Conservation (phyloP, 306 rosid genomes). For the Pyrus communis region DNA sequence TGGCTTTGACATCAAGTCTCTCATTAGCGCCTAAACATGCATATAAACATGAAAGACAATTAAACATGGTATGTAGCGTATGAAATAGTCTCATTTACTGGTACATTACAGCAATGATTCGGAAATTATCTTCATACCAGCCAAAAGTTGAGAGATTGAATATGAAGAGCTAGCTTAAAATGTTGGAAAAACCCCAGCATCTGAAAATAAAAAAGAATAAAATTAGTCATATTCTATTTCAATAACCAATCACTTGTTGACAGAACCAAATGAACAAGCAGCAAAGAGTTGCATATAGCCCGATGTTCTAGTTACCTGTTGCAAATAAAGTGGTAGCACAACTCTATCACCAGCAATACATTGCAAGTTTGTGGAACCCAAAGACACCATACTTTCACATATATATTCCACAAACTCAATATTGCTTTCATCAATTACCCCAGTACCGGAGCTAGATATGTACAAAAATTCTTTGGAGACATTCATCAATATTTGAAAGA, state of each 20-base stretch:
- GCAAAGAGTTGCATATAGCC: neutral
- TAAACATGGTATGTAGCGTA: constrained; percentile 11
- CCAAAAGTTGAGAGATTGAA: constrained; percentile 80
- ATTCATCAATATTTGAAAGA: constrained; percentile 73
- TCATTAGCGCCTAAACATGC: constrained; percentile 59
- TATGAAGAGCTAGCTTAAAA: constrained; percentile 76
- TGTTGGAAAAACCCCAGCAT: constrained; percentile 86
- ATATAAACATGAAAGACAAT: constrained; percentile 7
- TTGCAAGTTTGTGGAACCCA: constrained; percentile 80
- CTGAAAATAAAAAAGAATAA: constrained; percentile 34
- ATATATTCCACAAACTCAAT: constrained; percentile 67
- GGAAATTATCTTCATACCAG: constrained; percentile 53
- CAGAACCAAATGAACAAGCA: neutral
- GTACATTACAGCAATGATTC: neutral
- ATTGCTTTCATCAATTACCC: constrained; percentile 61
- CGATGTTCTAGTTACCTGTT: constrained; percentile 48
- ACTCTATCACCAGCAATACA: constrained; percentile 63
- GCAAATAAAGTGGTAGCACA: constrained; percentile 53
- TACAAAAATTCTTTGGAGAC: constrained; percentile 61
- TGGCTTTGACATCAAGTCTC: constrained; percentile 77
- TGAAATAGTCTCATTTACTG: constrained; percentile 5
- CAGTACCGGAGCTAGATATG: constrained; percentile 45
- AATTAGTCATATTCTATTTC: neutral
- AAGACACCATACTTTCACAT: constrained; percentile 84
- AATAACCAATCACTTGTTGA: neutral